Percentiles rank a stretch among this genome's conserved stretches.
Conservation (phyloP, 331 rosid genomes). For the Prunus yedoensis region DNA sequence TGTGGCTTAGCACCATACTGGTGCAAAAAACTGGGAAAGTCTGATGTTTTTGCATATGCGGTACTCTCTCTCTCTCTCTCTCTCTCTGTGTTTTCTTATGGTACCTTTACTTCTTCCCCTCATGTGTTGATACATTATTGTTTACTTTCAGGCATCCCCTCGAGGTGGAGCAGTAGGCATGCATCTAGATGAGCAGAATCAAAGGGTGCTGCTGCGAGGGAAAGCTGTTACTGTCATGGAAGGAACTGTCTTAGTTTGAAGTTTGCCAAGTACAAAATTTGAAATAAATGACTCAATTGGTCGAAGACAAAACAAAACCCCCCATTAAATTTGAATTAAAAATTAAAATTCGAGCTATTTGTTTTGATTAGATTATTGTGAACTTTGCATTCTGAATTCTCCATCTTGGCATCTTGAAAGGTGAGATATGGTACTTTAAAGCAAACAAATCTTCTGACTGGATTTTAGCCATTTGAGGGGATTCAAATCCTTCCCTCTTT, state of each 20-base stretch:
- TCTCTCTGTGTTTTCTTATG: neutral
- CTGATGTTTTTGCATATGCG: constrained; percentile 66
- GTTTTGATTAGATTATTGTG: neutral
- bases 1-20: constrained; percentile 71
- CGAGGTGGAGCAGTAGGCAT: constrained; percentile 66
- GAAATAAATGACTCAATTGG: neutral
- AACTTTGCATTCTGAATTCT: neutral
- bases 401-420: neutral
- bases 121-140: neutral
- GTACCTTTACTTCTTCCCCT: too few relatives aligned
- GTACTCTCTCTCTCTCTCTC: constrained; percentile 30
- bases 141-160: constrained; percentile 57
- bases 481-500: neutral
- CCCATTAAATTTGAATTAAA: neutral
- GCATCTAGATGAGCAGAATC: constrained; percentile 47
- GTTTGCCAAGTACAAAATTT: neutral
- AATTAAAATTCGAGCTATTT: neutral
- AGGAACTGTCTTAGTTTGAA: constrained; percentile 56
- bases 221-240: constrained; percentile 69
- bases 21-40: constrained; percentile 74
- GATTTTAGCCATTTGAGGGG: neutral
- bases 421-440: neutral
- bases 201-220: constrained; percentile 62
- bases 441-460: neutral
- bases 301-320: too few relatives aligned